Conservation (phyloP, 2,329 filamentous ascomycete species). For the Cladosporium cucumerinum region DNA sequence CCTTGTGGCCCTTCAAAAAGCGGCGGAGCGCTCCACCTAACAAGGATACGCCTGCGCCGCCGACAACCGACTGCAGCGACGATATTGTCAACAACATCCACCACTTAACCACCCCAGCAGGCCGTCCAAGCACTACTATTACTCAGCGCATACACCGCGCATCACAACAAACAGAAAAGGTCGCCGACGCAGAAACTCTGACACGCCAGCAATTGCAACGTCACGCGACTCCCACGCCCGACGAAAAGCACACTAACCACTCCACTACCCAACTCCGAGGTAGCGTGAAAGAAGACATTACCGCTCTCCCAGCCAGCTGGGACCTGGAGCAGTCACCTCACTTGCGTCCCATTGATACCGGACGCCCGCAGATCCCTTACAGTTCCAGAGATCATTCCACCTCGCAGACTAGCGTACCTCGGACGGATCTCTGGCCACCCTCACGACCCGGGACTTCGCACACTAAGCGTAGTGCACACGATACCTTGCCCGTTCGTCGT, state of each 20-base stretch:
- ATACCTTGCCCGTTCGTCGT: constrained; percentile 55
- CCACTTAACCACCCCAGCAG: constrained; percentile 37
- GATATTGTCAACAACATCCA: constrained; percentile 45
- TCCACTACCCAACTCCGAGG: constrained; percentile 9
- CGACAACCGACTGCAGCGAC: constrained; percentile 40
- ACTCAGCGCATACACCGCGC: constrained; percentile 11
- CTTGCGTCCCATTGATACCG: constrained; percentile 42
- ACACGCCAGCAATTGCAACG: background rate
- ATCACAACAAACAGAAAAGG: constrained; percentile 14
- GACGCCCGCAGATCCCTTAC: constrained; percentile 43
- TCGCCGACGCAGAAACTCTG: background rate
- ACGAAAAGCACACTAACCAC: constrained; percentile 15
- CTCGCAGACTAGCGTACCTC: constrained; percentile 31
- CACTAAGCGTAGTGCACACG: constrained; percentile 44
- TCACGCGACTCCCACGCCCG: constrained; percentile 9
- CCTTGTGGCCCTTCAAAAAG: constrained; percentile 79
- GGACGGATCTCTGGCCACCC: constrained; percentile 18
- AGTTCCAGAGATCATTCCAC: constrained; percentile 37
- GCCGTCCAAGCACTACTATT: constrained; percentile 9
- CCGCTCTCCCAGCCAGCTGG: constrained; percentile 43
- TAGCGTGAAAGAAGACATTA: constrained; percentile 44
- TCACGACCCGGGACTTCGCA: constrained; percentile 34
- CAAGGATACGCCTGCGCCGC: constrained; percentile 9
- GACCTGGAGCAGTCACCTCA: constrained; percentile 47
- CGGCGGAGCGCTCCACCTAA: constrained; percentile 47